Evolutionary conservation across 805 yeast species (phyloP).

Genomic region (Cyberlindnera mrakii): DNA sequence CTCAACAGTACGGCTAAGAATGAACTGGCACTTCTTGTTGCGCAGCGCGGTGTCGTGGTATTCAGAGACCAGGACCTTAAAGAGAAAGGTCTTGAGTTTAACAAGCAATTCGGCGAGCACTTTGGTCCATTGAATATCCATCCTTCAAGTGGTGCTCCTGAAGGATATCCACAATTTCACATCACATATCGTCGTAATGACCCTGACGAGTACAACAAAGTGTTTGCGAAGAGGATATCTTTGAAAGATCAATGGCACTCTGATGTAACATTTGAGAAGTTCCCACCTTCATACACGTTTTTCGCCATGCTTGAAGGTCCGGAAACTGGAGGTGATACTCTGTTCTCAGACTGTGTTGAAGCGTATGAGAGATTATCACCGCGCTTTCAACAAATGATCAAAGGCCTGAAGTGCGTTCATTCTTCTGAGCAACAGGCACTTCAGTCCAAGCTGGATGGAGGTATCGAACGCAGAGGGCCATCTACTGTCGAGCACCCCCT

Average conservation of each 20-base stretch:
- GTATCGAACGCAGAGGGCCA: slow-evolving; percentile 61
- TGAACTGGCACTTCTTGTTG: slow-evolving; percentile 63
- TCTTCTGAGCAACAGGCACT: slow-evolving; percentile 66
- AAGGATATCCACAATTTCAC: slow-evolving; percentile 52
- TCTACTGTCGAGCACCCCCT: slow-evolving; percentile 57
- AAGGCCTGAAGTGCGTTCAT: slow-evolving; percentile 62
- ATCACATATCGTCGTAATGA: slow-evolving; percentile 47
- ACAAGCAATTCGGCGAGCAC: slow-evolving; percentile 48
- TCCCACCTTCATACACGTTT: slow-evolving; percentile 67
- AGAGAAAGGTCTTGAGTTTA: slow-evolving; percentile 42
- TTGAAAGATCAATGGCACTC: slow-evolving; percentile 50
- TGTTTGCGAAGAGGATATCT: slow-evolving; percentile 20
- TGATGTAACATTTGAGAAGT: slow-evolving; percentile 68
- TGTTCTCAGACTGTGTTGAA: slow-evolving; percentile 65
- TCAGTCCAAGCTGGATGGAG: slow-evolving; percentile 48
- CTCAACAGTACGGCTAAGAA: slow-evolving; percentile 52
- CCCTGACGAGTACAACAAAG: slow-evolving; percentile 26
- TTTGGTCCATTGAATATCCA: slow-evolving; percentile 71
- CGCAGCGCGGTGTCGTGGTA: slow-evolving; percentile 63
- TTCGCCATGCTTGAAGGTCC: slow-evolving; percentile 58
- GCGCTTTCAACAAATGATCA: slow-evolving; percentile 48
- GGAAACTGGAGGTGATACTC: slow-evolving; percentile 72
- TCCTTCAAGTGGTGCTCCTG: slow-evolving; percentile 69
- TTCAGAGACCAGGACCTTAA: slow-evolving; percentile 65
- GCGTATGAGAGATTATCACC: slow-evolving; percentile 71